Base-by-base conservation (phyloP, 345 rosid species). In the Gossypium raimondii region DNA sequence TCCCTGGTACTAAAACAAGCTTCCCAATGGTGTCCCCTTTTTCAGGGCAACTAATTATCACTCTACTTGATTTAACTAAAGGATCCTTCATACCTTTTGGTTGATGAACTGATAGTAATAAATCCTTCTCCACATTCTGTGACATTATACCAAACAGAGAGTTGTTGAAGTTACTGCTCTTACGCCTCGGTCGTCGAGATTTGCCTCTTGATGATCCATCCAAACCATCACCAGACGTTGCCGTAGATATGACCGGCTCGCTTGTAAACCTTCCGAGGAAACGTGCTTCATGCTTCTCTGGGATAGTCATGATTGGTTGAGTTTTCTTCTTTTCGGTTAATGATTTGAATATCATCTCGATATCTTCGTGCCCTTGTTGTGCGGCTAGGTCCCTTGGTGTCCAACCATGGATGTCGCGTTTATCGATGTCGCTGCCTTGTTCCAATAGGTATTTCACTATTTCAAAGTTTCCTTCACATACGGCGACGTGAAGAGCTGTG, bases 341-440 rank as follows among this genome's bases (percentile, higher is more conserved):
- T 67, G 89, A 78, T 64, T 85, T 73, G 75, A 92, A 91, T 10
- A 91, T 48, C 18, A 22, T 17, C 81, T 86, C 85, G 66, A 92
- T 91, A 44, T 92, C 93, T 65, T 90, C 94, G 14, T 89, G 98
- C 3, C 92, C 95, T 60, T 92, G 98, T 75, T 92, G 97, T 12
- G 89, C 97, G 6, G 97, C 97, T 65, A 94, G 88, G 75, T 83
- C 89, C 77, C 81, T 81, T 0, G 97, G 84, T 6, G 89, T 88
- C 97, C 98, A 92, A 18, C 90, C 83, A 3, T 85, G 82, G 78
- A 55, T 62, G 43, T 89, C 93, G 1, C 81, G 87, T 78, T 84
- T 83, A 82, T 91, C 92, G n/a, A 87, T 69, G 17, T 89, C 83
- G 0, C 95, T 92, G 4, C 97, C 97, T 69, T 85, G 84, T 43